These are phyloP conservation scores for Suillus decipiens DNA, from an alignment of 768 basidiomycete genomes.

Conservation along the genomic window DNA sequence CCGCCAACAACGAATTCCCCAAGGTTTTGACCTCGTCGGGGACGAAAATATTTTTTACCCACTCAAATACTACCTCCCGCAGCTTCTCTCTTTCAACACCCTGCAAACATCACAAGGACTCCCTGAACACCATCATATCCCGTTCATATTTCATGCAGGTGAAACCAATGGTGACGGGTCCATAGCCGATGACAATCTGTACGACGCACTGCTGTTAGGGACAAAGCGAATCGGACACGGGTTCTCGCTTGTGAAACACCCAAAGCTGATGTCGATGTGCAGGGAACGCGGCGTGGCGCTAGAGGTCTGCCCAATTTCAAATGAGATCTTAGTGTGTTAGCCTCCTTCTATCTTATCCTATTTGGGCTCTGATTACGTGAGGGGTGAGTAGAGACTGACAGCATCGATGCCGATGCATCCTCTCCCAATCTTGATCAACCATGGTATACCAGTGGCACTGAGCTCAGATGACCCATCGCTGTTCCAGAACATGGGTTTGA, in stretches of 20 bases:
- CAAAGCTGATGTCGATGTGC: conserved; percentile 68
- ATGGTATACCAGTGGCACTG: conserved; percentile 71
- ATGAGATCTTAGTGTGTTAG: conserved; percentile 65
- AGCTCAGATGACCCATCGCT: conserved; percentile 76
- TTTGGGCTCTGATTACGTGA: background rate
- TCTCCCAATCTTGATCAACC: conserved; percentile 67
- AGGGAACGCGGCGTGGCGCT: conserved; percentile 61
- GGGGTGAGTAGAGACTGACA: conserved; percentile 55
- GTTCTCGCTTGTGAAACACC: conserved; percentile 78
- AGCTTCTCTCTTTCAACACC: conserved; percentile 58
- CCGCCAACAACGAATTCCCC: background rate
- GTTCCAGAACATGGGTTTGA: conserved; percentile 78
- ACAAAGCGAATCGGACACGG: conserved; percentile 85
- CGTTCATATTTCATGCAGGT: conserved; percentile 80
- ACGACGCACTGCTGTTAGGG: conserved; percentile 76
- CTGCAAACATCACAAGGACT: conserved; percentile 58
- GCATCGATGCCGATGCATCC: conserved; percentile 83
- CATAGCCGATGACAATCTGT: conserved; percentile 68
- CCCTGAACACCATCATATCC: conserved; percentile 45
- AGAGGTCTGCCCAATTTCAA: conserved; percentile 82
- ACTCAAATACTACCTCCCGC: conserved; percentile 61
- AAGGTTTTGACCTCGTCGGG: conserved; percentile 83
- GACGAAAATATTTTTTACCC: conserved; percentile 64
- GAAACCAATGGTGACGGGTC: conserved; percentile 81
- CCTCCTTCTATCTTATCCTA: background rate